Evolutionary conservation across 106 monocot genomes (phyloP).

Genomic region (Platanthera zijinensis): DNA sequence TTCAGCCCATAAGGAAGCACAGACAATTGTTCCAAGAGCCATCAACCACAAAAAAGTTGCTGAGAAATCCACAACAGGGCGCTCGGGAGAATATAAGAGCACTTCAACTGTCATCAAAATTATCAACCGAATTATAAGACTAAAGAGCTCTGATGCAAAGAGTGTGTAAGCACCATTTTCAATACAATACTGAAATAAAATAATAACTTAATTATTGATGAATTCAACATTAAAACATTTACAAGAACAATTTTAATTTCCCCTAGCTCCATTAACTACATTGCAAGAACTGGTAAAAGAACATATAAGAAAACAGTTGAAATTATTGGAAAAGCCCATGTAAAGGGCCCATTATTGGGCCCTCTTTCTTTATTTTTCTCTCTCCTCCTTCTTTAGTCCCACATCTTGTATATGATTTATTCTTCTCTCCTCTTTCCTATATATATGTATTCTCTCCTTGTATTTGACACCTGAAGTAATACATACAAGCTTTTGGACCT

Average conservation of each 20-base stretch:
- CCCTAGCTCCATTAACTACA: not conserved
- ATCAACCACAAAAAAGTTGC: constrained; percentile 86
- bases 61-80: constrained; percentile 73
- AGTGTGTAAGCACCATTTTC: not conserved
- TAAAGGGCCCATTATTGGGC: too few species aligned
- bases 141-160: not conserved
- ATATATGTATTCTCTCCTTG: too few species aligned
- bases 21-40: constrained; percentile 87
- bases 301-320: not conserved
- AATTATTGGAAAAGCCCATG: too few species aligned
- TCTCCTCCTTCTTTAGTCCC: too few species aligned
- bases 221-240: constrained; percentile 1
- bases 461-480: too few species aligned
- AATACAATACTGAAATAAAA: not conserved
- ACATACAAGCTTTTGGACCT: too few species aligned
- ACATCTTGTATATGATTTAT: too few species aligned
- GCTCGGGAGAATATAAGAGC: constrained; percentile 74
- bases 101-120: constrained; percentile 65
- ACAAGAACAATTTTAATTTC: not conserved
- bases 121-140: not conserved
- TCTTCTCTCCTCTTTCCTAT: too few species aligned
- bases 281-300: not conserved
- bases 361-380: too few species aligned
- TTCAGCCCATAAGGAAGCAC: constrained; percentile 84
- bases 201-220: not conserved